These are phyloP conservation scores for Kalmusia sp. DNA, from an alignment of 2,329 filamentous ascomycete species.

Conservation along the genomic window DNA sequence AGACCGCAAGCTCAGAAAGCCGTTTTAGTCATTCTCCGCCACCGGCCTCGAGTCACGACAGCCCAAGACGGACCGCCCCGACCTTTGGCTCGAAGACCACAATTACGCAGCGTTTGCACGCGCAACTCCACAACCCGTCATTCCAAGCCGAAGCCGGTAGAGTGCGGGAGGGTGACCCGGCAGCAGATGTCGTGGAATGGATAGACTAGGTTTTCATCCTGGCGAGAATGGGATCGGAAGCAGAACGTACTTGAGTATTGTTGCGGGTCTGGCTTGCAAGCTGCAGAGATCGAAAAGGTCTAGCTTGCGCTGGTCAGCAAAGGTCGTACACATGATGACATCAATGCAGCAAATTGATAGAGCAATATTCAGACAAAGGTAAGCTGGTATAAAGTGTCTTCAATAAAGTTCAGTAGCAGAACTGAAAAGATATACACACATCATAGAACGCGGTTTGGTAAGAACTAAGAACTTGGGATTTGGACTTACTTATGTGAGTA, in stretches of 20 bases:
- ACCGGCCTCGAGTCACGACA: slow-evolving; percentile 61
- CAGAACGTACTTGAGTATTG: slow-evolving; percentile 29
- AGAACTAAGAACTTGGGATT: background rate
- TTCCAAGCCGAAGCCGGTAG: slow-evolving; percentile 62
- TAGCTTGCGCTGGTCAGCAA: slow-evolving; percentile 21
- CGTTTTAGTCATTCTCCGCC: slow-evolving; percentile 71
- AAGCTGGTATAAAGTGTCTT: slow-evolving; percentile 65
- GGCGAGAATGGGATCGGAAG: slow-evolving; percentile 30
- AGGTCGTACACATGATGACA: background rate
- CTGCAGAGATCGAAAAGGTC: background rate
- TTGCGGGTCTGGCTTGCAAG: background rate
- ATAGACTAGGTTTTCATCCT: slow-evolving; percentile 68
- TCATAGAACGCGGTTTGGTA: slow-evolving; percentile 33
- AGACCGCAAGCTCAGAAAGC: slow-evolving; percentile 64
- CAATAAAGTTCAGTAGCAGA: slow-evolving; percentile 68
- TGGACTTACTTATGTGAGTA: slow-evolving; percentile 22
- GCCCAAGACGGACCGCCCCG: slow-evolving; percentile 51
- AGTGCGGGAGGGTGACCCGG: slow-evolving; percentile 79
- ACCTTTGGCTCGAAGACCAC: slow-evolving; percentile 63
- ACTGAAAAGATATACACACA: slow-evolving; percentile 59
- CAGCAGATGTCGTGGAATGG: slow-evolving; percentile 68
- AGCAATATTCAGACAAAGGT: slow-evolving; percentile 58
- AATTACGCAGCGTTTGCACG: slow-evolving; percentile 54
- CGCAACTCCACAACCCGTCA: slow-evolving; percentile 79
- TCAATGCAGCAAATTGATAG: slow-evolving; percentile 4